phyloP scores from a whole-genome alignment of 805 yeast species.

The Metschnikowia koreensis region DNA sequence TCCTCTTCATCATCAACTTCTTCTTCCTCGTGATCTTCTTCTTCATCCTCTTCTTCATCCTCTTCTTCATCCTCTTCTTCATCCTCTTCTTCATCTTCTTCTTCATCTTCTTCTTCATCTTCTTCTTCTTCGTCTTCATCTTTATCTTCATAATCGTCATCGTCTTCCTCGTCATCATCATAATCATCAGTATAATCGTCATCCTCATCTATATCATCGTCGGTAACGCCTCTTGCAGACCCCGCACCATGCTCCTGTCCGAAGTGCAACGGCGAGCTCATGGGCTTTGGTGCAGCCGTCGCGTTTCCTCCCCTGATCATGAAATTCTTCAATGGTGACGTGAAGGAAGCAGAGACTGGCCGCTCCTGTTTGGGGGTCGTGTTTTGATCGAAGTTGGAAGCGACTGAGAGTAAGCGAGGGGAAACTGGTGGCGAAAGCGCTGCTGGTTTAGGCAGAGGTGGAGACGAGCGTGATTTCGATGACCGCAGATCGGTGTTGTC shows the following conservation, averaged over 20 bases:
- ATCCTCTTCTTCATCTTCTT: slow-evolving; percentile 5
- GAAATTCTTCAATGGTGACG: slow-evolving; percentile 42
- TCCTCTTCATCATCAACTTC: not conserved
- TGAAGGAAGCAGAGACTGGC: slow-evolving; percentile 36
- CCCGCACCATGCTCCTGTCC: slow-evolving; percentile 3
- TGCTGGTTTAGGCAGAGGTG: slow-evolving; percentile 7
- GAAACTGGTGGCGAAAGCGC: slow-evolving; percentile 10
- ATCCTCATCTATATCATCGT: slow-evolving; percentile 10
- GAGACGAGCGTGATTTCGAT: slow-evolving; percentile 2
- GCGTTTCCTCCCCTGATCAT: slow-evolving; percentile 34
- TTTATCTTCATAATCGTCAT: slow-evolving; percentile 2
- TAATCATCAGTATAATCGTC: slow-evolving; percentile 10
- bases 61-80: slow-evolving; percentile 7
- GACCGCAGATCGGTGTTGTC: not conserved
- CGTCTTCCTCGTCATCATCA: slow-evolving; percentile 5
- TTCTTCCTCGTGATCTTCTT: not conserved
- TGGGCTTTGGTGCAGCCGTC: slow-evolving; percentile 25
- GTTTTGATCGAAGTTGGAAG: not conserved
- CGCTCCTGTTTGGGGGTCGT: slow-evolving; percentile 21
- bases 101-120: slow-evolving; percentile 1
- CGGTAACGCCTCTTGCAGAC: not conserved
- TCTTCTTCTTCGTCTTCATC: slow-evolving; percentile 7
- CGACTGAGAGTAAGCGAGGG: slow-evolving; percentile 6
- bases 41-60: slow-evolving; percentile 2
- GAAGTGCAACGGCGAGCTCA: slow-evolving; percentile 18